Percentiles rank a stretch among this genome's conserved stretches.
Conservation (phyloP, 1,284 basidiomycete genomes). For the Heterobasidion parviporum region DNA sequence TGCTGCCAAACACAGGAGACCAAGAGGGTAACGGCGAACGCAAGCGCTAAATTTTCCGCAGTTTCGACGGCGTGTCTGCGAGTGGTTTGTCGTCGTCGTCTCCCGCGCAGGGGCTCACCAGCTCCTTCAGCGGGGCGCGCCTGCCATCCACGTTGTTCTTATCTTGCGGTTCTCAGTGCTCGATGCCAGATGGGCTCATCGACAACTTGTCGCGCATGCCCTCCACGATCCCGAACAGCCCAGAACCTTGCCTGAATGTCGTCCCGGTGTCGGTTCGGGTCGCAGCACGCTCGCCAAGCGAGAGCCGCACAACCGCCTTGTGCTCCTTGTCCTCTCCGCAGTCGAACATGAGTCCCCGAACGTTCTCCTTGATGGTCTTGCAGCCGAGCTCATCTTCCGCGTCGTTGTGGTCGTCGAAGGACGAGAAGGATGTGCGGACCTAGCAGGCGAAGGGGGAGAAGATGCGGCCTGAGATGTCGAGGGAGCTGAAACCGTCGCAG, state of each 20-base stretch:
- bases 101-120: slow-evolving; percentile 21
- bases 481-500: slow-evolving; percentile 13
- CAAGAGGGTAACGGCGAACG: slow-evolving; percentile 19
- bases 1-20: slow-evolving; percentile 12
- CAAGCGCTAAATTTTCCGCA: neutral
- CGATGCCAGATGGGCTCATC: slow-evolving; percentile 17
- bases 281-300: slow-evolving; percentile 16
- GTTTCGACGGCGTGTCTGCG: neutral
- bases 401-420: neutral
- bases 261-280: slow-evolving; percentile 7
- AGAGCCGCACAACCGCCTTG: slow-evolving; percentile 40
- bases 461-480: slow-evolving; percentile 16
- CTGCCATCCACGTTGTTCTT: neutral
- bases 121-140: slow-evolving; percentile 32
- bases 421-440: neutral
- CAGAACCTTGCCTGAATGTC: slow-evolving; percentile 11
- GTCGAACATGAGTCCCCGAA: slow-evolving; percentile 47
- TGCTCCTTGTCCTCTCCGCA: slow-evolving; percentile 80
- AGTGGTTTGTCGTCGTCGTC: slow-evolving; percentile 20
- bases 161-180: slow-evolving; percentile 3
- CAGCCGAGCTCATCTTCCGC: slow-evolving; percentile 39
- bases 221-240: slow-evolving; percentile 22
- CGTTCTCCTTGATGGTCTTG: slow-evolving; percentile 68
- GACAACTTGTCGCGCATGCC: slow-evolving; percentile 20
- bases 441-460: neutral